A percentile compares a stretch with the other conserved stretches of the same genome.
Evolutionary conservation across 2,329 filamentous ascomycete species (phyloP).

Genomic region (Calycina herbarum): DNA sequence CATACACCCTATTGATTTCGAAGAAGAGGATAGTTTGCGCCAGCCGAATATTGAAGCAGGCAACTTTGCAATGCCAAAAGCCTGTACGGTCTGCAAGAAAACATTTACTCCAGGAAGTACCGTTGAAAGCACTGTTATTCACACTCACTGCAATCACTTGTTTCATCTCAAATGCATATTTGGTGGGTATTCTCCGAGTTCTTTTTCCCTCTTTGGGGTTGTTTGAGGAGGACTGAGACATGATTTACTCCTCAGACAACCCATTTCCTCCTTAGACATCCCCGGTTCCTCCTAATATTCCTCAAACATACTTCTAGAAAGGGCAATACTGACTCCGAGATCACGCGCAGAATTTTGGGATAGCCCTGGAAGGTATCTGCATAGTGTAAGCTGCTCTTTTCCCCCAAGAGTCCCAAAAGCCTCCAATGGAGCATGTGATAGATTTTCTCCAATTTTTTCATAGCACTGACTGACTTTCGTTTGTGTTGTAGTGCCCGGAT

Average conservation of each 20-base stretch:
- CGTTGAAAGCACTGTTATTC: neutral
- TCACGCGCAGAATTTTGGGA: slow-evolving; percentile 16
- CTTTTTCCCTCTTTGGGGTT: no score
- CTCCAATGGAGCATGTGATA: no score
- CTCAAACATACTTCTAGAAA: no score
- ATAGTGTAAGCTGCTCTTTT: neutral
- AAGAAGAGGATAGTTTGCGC: neutral
- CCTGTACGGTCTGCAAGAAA: neutral
- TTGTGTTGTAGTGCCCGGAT: slow-evolving; percentile 13
- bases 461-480: neutral
- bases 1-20: slow-evolving; percentile 12
- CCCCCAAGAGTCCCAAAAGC: neutral
- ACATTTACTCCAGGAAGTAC: neutral
- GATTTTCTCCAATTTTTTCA: neutral
- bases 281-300: no score
- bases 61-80: neutral
- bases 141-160: slow-evolving; percentile 12
- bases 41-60: neutral
- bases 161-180: slow-evolving; percentile 24
- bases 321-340: no score
- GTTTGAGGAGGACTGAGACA: no score
- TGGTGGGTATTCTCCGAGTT: no score
- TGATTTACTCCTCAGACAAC: no score
- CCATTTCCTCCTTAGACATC: no score
- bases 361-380: slow-evolving; percentile 7